phyloP scores from a whole-genome alignment of 2,329 filamentous ascomycete species.

The Sphaceloma murrayae region DNA sequence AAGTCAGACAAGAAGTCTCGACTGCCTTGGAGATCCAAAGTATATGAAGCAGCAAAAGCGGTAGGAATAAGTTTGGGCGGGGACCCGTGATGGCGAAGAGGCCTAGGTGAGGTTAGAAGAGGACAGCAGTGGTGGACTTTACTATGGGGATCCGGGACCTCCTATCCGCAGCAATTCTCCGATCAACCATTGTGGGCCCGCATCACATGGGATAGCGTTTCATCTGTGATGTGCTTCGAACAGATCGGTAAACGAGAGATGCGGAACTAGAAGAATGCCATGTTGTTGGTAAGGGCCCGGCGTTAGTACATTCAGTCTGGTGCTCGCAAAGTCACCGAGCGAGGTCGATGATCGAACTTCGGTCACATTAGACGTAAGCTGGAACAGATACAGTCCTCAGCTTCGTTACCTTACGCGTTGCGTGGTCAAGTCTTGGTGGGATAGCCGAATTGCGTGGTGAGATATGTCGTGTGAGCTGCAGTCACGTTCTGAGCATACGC shows the following conservation, averaged over 20 bases:
- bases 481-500: not conserved
- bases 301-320: too few relatives aligned
- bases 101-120: not conserved
- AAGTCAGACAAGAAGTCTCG: conserved; percentile 10
- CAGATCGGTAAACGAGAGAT: too few relatives aligned
- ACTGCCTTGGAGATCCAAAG: not conserved
- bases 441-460: too few relatives aligned
- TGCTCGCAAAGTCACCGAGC: not conserved
- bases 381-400: not conserved
- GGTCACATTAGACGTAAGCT: not conserved
- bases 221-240: too few relatives aligned
- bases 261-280: too few relatives aligned
- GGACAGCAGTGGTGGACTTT: conserved; percentile 8
- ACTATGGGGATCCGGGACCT: conserved; percentile 8
- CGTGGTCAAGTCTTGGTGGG: too few relatives aligned
- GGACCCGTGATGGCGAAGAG: conserved; percentile 4
- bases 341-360: not conserved
- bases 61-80: conserved; percentile 1
- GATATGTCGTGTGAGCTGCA: too few relatives aligned
- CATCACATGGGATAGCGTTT: too few relatives aligned
- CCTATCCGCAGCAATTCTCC: conserved; percentile 2
- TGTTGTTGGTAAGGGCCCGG: too few relatives aligned
- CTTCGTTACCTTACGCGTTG: too few relatives aligned
- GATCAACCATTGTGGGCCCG: conserved; percentile 5
- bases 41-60: conserved; percentile 4